Evolutionary conservation across 352 stramenopile species (phyloP), one percentile per base, ranked within the genome.

Genomic region (Lagenidium sp.): DNA sequence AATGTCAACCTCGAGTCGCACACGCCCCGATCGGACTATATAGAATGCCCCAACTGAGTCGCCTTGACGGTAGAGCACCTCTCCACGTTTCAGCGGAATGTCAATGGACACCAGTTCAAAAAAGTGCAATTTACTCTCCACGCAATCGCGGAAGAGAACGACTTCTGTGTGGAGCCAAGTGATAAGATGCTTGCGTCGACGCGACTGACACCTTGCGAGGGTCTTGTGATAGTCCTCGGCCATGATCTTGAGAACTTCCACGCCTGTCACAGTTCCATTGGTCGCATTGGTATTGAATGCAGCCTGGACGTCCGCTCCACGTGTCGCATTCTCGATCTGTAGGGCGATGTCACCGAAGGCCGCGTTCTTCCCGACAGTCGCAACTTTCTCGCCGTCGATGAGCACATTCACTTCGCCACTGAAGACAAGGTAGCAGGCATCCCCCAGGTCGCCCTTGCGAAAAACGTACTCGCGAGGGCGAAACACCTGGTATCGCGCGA

Each of bases 51-150:
- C 73, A 10, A 85, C 57, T 0, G 60, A 74, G 29, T 86, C 74
- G 13, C 61, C 66, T 51, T 86, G 70, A 8, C 45, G 64, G 47
- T 82, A 86, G 6, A 86, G 46, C 1, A 80, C 42, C 15, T 84
- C 65, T 28, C 64, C 70, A 32, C 68, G 63, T 32, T 81, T 71
- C 1, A 86, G 53, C 20, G 61, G 63, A 30, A 86, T 63, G 42
- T 86, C 70, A 35, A 86, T 75, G 15, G 74, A 84, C 32, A 84
- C 74, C 40, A 83, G 68, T 47, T 86, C 74, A 53, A 82, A 86
- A 49, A 81, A 86, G 41, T 82, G 70, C 19, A 86, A 60, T 22
- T 86, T 86, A 55, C 65, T 82, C 48, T 86, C 74, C 13, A 81
- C 65, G 20, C 72, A 86, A 47, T 84, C 74, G 5, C 74, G 70